Conservation (phyloP, 306 rosid species). For the Casuarina equisetifolia region DNA sequence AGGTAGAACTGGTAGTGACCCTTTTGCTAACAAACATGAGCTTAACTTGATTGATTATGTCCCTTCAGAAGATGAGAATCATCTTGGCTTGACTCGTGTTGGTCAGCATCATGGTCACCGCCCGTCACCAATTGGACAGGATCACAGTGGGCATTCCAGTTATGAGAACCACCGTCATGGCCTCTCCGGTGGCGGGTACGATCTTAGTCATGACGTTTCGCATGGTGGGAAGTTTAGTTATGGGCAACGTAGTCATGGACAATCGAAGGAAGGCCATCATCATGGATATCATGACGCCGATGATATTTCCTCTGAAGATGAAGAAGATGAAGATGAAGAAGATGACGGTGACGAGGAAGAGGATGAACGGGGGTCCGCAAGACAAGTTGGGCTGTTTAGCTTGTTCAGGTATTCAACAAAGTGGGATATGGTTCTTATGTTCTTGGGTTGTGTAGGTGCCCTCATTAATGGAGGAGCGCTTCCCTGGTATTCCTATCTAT, state of each 20-base stretch:
- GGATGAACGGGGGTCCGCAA: conserved; percentile 47
- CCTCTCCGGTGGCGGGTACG: conserved; percentile 20
- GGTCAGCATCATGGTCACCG: not conserved
- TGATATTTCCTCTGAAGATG: conserved; percentile 33
- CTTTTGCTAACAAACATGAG: conserved; percentile 64
- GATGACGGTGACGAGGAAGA: conserved; percentile 51
- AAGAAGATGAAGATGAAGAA: conserved; percentile 26
- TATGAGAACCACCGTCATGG: not conserved
- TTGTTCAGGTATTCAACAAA: conserved; percentile 81
- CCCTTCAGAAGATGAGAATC: conserved; percentile 24
- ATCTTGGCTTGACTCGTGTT: not conserved
- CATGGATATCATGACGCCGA: conserved; percentile 25
- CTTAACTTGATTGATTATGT: conserved; percentile 37
- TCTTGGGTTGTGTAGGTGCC: conserved; percentile 87
- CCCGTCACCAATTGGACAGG: not conserved
- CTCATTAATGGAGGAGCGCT: conserved; percentile 88
- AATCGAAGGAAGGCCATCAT: not conserved
- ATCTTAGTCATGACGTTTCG: conserved; percentile 3
- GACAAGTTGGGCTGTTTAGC: conserved; percentile 62
- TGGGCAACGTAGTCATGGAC: conserved; percentile 8
- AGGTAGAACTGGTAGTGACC: conserved; percentile 21
- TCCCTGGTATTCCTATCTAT: conserved; percentile 77
- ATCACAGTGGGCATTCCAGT: too few relatives aligned
- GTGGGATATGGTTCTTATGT: conserved; percentile 71
- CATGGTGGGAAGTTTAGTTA: not conserved